Percentiles rank a stretch among this genome's conserved stretches.
These are phyloP conservation scores for Conticribra guillardii DNA, from an alignment of 108 stramenopile species.

Conservation along the genomic window DNA sequence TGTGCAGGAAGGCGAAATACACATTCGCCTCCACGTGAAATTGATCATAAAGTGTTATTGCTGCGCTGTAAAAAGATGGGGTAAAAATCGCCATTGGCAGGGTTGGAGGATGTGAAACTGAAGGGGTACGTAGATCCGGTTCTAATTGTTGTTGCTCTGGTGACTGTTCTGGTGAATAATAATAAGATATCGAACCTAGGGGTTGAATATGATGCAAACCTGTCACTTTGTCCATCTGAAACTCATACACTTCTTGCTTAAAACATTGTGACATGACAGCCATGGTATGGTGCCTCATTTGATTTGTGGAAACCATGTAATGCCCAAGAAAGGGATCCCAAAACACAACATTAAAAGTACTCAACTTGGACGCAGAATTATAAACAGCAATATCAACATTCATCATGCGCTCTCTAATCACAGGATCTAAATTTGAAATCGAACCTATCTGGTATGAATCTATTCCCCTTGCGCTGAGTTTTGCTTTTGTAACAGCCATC, in stretches of 20 bases:
- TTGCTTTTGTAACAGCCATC: slow-evolving; percentile 23
- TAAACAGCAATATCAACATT: slow-evolving; percentile 5
- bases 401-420: slow-evolving; percentile 7
- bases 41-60: slow-evolving; percentile 5
- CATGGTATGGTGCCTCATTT: slow-evolving; percentile 1
- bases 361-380: not conserved
- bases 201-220: slow-evolving; percentile 12
- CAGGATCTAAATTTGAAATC: not conserved
- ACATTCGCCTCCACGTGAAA: slow-evolving; percentile 1
- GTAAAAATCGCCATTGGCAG: slow-evolving; percentile 15
- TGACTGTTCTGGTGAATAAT: too few species aligned
- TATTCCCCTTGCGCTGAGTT: not conserved
- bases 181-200: not conserved
- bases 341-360: slow-evolving; percentile 3
- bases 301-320: not conserved
- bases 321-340: slow-evolving; percentile 17
- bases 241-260: not conserved
- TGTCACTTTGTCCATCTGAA: slow-evolving; percentile 3
- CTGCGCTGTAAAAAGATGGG: slow-evolving; percentile 8
- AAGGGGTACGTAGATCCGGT: too few species aligned
- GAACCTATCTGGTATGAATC: not conserved
- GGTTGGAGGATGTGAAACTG: not conserved
- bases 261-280: slow-evolving; percentile 10
- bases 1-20: slow-evolving; percentile 8
- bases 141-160: slow-evolving; percentile 10